Conservation (phyloP, 192 early-diverging fungal genomes). For the Coemansia sp. region DNA sequence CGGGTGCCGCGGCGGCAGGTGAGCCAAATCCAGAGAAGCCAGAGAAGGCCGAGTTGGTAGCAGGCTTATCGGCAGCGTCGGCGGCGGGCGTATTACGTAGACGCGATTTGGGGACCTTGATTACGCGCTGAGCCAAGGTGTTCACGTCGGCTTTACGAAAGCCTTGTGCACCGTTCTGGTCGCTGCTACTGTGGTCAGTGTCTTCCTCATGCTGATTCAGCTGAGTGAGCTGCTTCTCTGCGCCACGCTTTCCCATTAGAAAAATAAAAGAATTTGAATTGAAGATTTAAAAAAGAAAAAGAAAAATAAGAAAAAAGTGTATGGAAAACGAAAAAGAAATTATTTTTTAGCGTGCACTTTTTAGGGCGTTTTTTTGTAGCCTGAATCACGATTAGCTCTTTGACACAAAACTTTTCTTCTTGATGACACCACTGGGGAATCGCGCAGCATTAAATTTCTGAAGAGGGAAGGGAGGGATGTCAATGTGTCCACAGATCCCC, state of each 20-base stretch:
- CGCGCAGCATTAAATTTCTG: conserved; percentile 6
- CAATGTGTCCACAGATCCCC: background rate
- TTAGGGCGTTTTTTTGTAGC: background rate
- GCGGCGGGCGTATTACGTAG: conserved; percentile 18
- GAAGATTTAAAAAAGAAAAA: background rate
- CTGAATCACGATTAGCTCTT: too few species aligned
- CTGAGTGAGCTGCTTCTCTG: conserved; percentile 58
- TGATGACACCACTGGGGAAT: background rate
- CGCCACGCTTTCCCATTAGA: conserved; percentile 54
- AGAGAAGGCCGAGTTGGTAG: conserved; percentile 20
- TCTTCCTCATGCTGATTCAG: conserved; percentile 58
- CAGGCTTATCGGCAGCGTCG: conserved; percentile 5
- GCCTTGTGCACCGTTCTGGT: conserved; percentile 5
- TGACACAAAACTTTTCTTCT: background rate
- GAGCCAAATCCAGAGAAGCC: conserved; percentile 44
- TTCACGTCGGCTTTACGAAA: conserved; percentile 37
- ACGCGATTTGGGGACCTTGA: conserved; percentile 56
- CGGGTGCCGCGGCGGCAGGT: background rate
- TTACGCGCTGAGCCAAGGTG: conserved; percentile 33
- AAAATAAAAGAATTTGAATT: background rate
- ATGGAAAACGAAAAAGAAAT: conserved; percentile 1
- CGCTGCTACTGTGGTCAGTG: conserved; percentile 14
- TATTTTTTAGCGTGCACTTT: background rate
- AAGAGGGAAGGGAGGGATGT: background rate
- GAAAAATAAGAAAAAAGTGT: conserved; percentile 4